These are phyloP conservation scores for Jatropha curcas DNA, from an alignment of 345 rosid species.

Conservation along the genomic window DNA sequence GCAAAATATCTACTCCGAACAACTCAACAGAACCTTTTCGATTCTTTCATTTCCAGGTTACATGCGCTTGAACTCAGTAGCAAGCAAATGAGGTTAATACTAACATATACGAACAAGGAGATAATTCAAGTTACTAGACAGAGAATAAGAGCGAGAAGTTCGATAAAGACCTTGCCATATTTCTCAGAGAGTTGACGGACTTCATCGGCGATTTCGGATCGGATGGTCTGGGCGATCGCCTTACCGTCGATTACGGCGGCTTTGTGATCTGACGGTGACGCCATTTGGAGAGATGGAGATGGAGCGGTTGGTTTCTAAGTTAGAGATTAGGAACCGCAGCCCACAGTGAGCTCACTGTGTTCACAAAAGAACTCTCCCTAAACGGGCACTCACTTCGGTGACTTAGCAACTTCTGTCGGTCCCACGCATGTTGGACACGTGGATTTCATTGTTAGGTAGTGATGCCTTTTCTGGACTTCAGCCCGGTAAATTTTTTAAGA, in stretches of 20 bases:
- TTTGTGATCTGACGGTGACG: slow-evolving; percentile 48
- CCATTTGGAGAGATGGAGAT: slow-evolving; percentile 32
- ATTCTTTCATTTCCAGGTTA: background rate
- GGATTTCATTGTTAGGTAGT: no score
- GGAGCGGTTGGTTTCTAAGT: background rate
- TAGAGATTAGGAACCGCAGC: background rate
- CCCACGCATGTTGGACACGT: background rate
- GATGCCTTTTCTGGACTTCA: no score
- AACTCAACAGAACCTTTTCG: background rate
- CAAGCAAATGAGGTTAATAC: background rate
- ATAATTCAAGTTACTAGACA: background rate
- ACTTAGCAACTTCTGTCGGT: background rate
- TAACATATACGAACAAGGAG: background rate
- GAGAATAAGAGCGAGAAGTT: background rate
- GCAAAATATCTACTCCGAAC: background rate
- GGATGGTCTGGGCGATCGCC: slow-evolving; percentile 69
- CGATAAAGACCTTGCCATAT: slow-evolving; percentile 55
- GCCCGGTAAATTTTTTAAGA: no score
- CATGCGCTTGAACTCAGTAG: background rate
- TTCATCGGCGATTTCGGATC: slow-evolving; percentile 82
- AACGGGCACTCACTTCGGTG: background rate
- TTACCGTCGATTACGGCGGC: slow-evolving; percentile 77
- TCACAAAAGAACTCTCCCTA: background rate
- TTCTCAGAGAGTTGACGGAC: slow-evolving; percentile 58
- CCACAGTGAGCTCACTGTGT: background rate